A percentile compares a stretch with the other conserved stretches of the same genome.
These are phyloP conservation scores for Rubus parviflorus DNA, from an alignment of 306 rosid species.

Conservation along the genomic window DNA sequence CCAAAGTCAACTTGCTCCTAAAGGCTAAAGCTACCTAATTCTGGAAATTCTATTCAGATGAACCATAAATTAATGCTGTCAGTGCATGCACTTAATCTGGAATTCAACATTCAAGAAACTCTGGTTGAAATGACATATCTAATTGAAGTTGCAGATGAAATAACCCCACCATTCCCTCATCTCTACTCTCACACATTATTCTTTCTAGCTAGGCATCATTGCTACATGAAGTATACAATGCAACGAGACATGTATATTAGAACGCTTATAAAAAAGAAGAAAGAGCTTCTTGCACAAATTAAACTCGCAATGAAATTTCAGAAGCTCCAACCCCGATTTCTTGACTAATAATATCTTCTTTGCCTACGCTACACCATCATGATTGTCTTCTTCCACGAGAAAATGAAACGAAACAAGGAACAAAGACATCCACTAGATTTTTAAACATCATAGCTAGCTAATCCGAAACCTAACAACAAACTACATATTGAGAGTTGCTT, in stretches of 20 bases:
- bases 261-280: neutral
- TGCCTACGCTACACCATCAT: conserved; percentile 31
- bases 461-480: conserved; percentile 5
- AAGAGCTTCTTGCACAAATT: neutral
- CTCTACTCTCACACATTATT: neutral
- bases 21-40: neutral
- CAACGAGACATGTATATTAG: neutral
- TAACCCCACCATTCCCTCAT: conserved; percentile 4
- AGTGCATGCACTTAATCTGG: neutral
- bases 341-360: conserved; percentile 17
- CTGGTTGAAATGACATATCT: neutral
- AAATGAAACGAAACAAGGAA: conserved; percentile 19
- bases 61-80: neutral
- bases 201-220: neutral
- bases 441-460: conserved; percentile 10
- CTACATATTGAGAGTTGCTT: conserved; percentile 12
- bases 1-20: neutral
- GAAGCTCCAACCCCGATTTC: conserved; percentile 30
- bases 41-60: neutral
- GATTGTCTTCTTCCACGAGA: neutral
- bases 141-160: neutral
- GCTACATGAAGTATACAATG: neutral
- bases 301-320: conserved; percentile 25
- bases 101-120: neutral
- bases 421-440: conserved; percentile 26